Percentiles rank a stretch among this genome's conserved stretches.
These are phyloP conservation scores for Polychaeton citri DNA, from an alignment of 2,329 filamentous ascomycete genomes.

Conservation along the genomic window DNA sequence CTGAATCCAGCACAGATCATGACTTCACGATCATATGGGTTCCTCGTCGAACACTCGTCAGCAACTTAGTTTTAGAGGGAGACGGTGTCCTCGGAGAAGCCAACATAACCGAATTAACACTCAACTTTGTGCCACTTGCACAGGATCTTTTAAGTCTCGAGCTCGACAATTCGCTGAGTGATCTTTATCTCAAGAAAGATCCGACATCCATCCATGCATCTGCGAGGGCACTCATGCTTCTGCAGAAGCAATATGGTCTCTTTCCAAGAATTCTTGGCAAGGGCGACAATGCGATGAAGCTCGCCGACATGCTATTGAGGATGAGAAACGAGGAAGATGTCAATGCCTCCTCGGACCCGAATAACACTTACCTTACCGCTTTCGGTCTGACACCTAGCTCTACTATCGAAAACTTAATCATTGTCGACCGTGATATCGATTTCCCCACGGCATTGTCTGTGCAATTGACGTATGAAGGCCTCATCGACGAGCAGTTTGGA, in stretches of 20 bases:
- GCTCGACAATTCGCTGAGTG: slow-evolving; percentile 71
- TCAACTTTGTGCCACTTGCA: slow-evolving; percentile 86
- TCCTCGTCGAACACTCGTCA: slow-evolving; percentile 78
- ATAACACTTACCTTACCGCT: slow-evolving; percentile 33
- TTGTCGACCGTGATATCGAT: slow-evolving; percentile 91
- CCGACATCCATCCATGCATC: slow-evolving; percentile 80
- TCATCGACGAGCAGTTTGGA: slow-evolving; percentile 85
- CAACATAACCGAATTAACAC: slow-evolving; percentile 71
- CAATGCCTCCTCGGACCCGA: slow-evolving; percentile 23
- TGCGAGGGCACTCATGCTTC: slow-evolving; percentile 82
- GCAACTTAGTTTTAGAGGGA: slow-evolving; percentile 83
- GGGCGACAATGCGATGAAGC: slow-evolving; percentile 79
- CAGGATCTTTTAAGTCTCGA: slow-evolving; percentile 85
- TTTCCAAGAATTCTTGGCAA: slow-evolving; percentile 93
- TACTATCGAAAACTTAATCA: slow-evolving; percentile 77
- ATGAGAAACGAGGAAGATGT: slow-evolving; percentile 86
- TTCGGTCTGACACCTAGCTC: slow-evolving; percentile 72
- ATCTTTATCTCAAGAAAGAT: slow-evolving; percentile 82
- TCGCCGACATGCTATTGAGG: slow-evolving; percentile 73
- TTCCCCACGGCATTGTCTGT: slow-evolving; percentile 85
- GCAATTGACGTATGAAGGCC: slow-evolving; percentile 89
- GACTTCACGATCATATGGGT: slow-evolving; percentile 97
- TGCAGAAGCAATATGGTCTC: slow-evolving; percentile 82
- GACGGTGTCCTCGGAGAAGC: slow-evolving; percentile 86
- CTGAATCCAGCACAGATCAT: slow-evolving; percentile 78